phyloP scores from a whole-genome alignment of 2,329 filamentous ascomycete species.

The Bipolaris zeicola region DNA sequence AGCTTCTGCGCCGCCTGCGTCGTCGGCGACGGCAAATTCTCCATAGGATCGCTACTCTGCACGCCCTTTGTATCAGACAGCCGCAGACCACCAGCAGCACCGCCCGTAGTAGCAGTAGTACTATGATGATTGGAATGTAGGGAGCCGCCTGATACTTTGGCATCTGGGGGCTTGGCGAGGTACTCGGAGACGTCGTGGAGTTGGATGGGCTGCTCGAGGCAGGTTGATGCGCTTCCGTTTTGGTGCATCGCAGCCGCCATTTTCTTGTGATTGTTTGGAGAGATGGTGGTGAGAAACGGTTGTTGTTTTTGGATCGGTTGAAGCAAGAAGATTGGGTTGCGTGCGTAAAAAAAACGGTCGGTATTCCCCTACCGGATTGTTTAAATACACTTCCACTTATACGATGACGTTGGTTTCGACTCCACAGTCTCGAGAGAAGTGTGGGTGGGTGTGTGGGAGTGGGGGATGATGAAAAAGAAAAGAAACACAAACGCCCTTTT shows the following conservation, averaged over 20 bases:
- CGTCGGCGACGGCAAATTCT: constrained; percentile 54
- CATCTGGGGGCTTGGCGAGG: constrained; percentile 26
- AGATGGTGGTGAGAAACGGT: too few relatives aligned
- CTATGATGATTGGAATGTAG: neutral
- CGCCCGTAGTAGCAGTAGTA: too few relatives aligned
- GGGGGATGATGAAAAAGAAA: neutral
- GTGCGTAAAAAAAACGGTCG: too few relatives aligned
- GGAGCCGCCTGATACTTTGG: constrained; percentile 20
- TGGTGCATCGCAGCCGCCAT: constrained; percentile 18
- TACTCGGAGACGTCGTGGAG: constrained; percentile 38
- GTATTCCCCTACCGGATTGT: too few relatives aligned
- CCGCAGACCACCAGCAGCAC: constrained; percentile 8
- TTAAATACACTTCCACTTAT: neutral
- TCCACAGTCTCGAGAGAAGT: neutral
- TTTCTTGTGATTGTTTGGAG: too few relatives aligned
- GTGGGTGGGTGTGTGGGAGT: neutral
- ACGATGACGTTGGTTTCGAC: neutral
- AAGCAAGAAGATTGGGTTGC: neutral
- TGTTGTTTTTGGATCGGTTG: too few relatives aligned
- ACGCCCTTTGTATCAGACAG: constrained; percentile 24
- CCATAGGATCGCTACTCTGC: constrained; percentile 34
- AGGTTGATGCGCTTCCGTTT: constrained; percentile 44
- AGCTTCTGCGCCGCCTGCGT: constrained; percentile 49
- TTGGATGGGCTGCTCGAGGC: constrained; percentile 38
- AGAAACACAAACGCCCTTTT: neutral